Base-by-base conservation (phyloP, 2,329 filamentous ascomycete species). In the Neonectria ditissima region DNA sequence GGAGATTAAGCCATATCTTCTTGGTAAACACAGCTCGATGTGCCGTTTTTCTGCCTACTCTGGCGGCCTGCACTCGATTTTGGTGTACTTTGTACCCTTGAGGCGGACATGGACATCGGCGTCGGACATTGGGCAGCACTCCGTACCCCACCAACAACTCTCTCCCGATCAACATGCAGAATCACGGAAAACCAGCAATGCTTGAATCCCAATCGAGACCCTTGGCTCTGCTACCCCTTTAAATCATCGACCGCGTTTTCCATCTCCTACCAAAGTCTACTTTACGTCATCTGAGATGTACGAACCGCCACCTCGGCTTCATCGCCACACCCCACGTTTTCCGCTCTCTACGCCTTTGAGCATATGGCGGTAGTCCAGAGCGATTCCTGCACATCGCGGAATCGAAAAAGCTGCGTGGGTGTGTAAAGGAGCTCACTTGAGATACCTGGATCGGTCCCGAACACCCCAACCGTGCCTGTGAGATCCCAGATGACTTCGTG, bases 261-360 rank as follows among this genome's bases (percentile, higher is more conserved):
- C 20, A 10, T 9, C 4, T 20, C 3, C 1, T 54, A 0, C 32
- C 50, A 0, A 55, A 50, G 5, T 1, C 13, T 7, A 28, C 41
- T 3, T 24, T 65, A 0, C 30, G 56, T 2, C 2, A 8, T 1
- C 5, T 80, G 26, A 79, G 65, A 56, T 72, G 75, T 10, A 73
- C 75, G 13, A 78, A 66, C 7, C 74, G 70, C 28, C 73, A 73
- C 37, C 73, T 73, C 16, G 76, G 59, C 24, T 71, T 73, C 28
- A 75, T 76, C 20, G 47, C 51, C 1, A 62, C 66, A 0, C 39
- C 18, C 4, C 14, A 32, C 0, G 45, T 34, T 1, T 62, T 65
- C 7, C 30, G 14, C 5, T 39, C 11, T 1, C 2, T 67, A 13
- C 22, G 13, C 2, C 57, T 68, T 9, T 24, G 18, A 5, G 30